Evolutionary conservation across 352 stramenopile species (phyloP).

Genomic region (Elongisporangium undulatum): DNA sequence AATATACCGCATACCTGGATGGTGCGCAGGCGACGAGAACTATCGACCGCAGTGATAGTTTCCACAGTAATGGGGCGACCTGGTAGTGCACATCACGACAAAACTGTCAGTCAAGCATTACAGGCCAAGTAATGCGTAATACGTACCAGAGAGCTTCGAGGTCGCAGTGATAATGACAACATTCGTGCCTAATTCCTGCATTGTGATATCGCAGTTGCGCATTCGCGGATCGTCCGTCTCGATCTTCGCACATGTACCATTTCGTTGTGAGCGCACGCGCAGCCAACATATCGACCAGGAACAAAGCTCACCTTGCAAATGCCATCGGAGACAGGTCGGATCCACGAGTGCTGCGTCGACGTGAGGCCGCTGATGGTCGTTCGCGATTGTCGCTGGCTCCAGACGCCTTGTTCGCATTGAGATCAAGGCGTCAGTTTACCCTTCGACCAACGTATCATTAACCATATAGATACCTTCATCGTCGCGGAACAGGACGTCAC

Average conservation of each 20-base stretch:
- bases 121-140: neutral
- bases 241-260: constrained; percentile 24
- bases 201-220: constrained; percentile 77
- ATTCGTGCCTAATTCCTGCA: constrained; percentile 82
- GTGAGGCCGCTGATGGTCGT: constrained; percentile 85
- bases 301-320: constrained; percentile 58
- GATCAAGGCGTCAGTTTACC: neutral
- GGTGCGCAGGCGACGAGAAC: constrained; percentile 70
- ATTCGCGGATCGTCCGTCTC: constrained; percentile 81
- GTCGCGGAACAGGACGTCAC: constrained; percentile 76
- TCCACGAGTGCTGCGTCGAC: constrained; percentile 86
- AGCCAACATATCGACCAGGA: neutral
- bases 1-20: constrained; percentile 36
- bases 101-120: neutral
- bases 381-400: constrained; percentile 80
- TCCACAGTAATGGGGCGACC: constrained; percentile 78
- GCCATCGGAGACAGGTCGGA: constrained; percentile 81
- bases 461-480: constrained; percentile 42
- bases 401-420: constrained; percentile 36
- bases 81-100: constrained; percentile 9
- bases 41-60: constrained; percentile 82
- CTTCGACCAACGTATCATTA: neutral
- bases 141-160: constrained; percentile 74
- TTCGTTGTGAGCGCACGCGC: neutral
- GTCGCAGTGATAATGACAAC: constrained; percentile 82